Conservation (phyloP, 2,329 filamentous ascomycete species). For the Colletotrichum scovillei region DNA sequence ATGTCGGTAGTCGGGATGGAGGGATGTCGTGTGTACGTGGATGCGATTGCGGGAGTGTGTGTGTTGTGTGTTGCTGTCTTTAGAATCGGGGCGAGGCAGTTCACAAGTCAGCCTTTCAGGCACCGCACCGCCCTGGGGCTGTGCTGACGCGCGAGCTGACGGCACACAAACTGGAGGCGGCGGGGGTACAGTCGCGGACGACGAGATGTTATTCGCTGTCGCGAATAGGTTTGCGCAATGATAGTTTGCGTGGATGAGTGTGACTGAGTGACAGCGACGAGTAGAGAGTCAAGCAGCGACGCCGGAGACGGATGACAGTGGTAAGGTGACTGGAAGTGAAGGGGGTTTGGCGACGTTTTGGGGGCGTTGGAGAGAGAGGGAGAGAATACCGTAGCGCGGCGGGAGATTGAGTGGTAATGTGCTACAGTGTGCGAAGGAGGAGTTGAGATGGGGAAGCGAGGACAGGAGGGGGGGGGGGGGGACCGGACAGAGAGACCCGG, state of each 20-base stretch:
- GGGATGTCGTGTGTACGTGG: conserved; percentile 23
- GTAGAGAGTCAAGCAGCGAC: not conserved
- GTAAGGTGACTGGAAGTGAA: not conserved
- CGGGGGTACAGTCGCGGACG: conserved; percentile 23
- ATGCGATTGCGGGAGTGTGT: conserved; percentile 7
- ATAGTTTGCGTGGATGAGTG: conserved; percentile 10
- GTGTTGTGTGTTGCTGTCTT: conserved; percentile 46
- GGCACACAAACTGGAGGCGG: conserved; percentile 35
- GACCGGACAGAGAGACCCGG: conserved; percentile 17
- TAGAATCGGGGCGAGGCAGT: conserved; percentile 55
- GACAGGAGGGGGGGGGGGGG: not conserved
- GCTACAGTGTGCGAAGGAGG: conserved; percentile 24
- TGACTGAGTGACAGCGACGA: conserved; percentile 1
- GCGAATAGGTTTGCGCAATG: conserved; percentile 21
- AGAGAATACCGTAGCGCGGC: conserved; percentile 5
- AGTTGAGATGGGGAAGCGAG: conserved; percentile 34
- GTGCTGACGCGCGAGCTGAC: conserved; percentile 50
- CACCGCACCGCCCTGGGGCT: conserved; percentile 54
- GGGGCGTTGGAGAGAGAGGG: conserved; percentile 16
- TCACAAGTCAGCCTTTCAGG: conserved; percentile 57
- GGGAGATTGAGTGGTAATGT: conserved; percentile 14
- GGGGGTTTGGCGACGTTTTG: conserved; percentile 12
- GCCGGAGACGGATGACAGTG: not conserved
- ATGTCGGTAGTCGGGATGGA: conserved; percentile 36
- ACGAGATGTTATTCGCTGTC: conserved; percentile 30